Percentiles rank a stretch among this genome's conserved stretches.
Conservation (phyloP, 176 grass and related monocot genomes). For the Leersia perrieri region DNA sequence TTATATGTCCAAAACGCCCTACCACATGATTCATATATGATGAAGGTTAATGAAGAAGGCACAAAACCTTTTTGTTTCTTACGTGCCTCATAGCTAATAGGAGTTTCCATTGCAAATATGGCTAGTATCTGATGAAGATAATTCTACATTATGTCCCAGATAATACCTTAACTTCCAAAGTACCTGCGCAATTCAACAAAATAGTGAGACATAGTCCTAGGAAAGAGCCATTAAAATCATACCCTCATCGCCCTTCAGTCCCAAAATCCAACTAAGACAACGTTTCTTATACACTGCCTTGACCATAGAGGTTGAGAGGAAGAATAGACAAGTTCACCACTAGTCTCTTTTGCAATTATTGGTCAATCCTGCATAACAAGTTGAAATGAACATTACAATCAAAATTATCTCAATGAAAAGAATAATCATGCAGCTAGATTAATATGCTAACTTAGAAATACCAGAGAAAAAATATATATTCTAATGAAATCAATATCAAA, state of each 20-base stretch:
- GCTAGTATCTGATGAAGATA: conserved; percentile 94
- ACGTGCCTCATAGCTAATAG: too few species aligned
- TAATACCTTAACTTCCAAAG: conserved; percentile 88
- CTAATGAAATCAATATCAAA: background rate
- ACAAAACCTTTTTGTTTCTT: too few species aligned
- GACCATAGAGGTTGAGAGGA: conserved; percentile 93
- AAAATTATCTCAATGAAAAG: conserved; percentile 12
- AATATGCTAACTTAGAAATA: background rate
- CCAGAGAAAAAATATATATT: background rate
- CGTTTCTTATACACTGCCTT: conserved; percentile 86
- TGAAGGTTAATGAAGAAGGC: too few species aligned
- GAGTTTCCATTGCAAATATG: too few species aligned
- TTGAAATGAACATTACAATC: conserved; percentile 14
- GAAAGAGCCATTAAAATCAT: conserved; percentile 28
- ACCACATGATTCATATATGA: too few species aligned
- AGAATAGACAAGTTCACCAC: conserved; percentile 88
- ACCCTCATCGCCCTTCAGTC: conserved; percentile 89
- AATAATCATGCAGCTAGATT: background rate
- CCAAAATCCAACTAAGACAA: conserved; percentile 91
- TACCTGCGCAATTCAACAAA: conserved; percentile 57
- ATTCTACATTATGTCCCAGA: conserved; percentile 98
- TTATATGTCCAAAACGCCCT: too few species aligned
- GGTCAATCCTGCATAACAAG: conserved; percentile 63
- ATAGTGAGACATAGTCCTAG: too few species aligned
- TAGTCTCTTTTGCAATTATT: conserved; percentile 85